Percentiles rank a stretch among this genome's conserved stretches.
These are phyloP conservation scores for Colletotrichum chlorophyti DNA, from an alignment of 2,329 filamentous ascomycete genomes.

Conservation along the genomic window DNA sequence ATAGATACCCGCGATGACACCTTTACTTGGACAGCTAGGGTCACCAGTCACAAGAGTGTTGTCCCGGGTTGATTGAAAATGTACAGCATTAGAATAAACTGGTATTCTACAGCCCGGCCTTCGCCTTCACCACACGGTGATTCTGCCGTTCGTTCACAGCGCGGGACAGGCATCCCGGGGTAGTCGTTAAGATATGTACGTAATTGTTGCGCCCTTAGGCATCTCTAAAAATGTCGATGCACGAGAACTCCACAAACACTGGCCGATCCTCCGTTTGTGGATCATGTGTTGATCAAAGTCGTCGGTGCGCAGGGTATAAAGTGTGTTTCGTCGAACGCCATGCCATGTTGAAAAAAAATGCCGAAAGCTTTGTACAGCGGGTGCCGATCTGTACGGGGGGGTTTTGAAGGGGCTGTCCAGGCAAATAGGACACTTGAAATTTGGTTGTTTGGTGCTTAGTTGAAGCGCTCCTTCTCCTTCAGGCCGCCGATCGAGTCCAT, in stretches of 20 bases:
- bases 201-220: constrained; percentile 24
- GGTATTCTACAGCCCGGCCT: constrained; percentile 28
- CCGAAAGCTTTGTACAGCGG: constrained; percentile 27
- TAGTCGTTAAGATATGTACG: constrained; percentile 27
- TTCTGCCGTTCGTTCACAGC: constrained; percentile 21
- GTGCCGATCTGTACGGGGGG: constrained; percentile 20
- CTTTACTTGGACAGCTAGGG: not conserved
- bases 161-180: constrained; percentile 24
- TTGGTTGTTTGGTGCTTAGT: constrained; percentile 31
- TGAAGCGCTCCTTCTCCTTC: constrained; percentile 78
- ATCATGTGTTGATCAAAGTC: constrained; percentile 21
- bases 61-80: constrained; percentile 35
- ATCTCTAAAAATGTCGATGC: constrained; percentile 19
- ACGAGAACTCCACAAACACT: constrained; percentile 13
- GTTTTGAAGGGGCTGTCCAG: constrained; percentile 15
- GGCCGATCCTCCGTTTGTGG: constrained; percentile 10
- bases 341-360: constrained; percentile 27
- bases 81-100: constrained; percentile 47
- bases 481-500: constrained; percentile 93
- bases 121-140: constrained; percentile 27
- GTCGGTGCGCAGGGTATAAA: constrained; percentile 31
- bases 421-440: constrained; percentile 14
- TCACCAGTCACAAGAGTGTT: not conserved
- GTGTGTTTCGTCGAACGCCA: constrained; percentile 30
- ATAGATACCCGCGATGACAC: no score